phyloP scores from a whole-genome alignment of 768 basidiomycete genomes.

The Boletus vinaceobasis region DNA sequence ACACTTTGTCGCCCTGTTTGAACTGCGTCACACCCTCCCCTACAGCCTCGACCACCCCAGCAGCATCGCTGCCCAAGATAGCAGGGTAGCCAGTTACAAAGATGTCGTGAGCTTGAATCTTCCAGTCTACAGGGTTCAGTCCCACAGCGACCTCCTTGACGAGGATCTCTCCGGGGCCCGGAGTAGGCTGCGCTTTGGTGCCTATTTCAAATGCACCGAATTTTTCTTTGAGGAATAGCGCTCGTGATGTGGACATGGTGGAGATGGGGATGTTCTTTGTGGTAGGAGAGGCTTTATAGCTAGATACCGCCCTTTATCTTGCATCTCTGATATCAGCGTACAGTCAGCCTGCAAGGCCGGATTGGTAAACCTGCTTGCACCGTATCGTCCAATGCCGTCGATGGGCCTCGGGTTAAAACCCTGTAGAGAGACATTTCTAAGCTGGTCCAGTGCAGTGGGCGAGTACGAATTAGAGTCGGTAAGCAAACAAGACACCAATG shows the following conservation, averaged over 20 bases:
- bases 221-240: slow-evolving; percentile 18
- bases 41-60: slow-evolving; percentile 39
- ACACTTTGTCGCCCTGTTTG: slow-evolving; percentile 33
- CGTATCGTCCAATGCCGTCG: neutral
- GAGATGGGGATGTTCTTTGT: too few relatives aligned
- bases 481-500: too few relatives aligned
- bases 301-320: too few relatives aligned
- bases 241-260: slow-evolving; percentile 16
- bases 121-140: slow-evolving; percentile 46
- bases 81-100: slow-evolving; percentile 29
- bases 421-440: too few relatives aligned
- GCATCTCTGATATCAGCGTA: too few relatives aligned
- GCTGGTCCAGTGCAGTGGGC: too few relatives aligned
- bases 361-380: slow-evolving; percentile 2
- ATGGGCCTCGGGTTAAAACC: too few relatives aligned
- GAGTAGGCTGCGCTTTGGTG: slow-evolving; percentile 16
- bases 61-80: slow-evolving; percentile 37
- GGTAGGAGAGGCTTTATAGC: too few relatives aligned
- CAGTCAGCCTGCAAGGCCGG: neutral
- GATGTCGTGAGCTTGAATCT: slow-evolving; percentile 9
- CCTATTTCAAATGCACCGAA: slow-evolving; percentile 13
- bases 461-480: too few relatives aligned
- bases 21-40: slow-evolving; percentile 38
- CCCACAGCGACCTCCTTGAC: slow-evolving; percentile 40
- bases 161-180: slow-evolving; percentile 43